A percentile compares a stretch with the other conserved stretches of the same genome.
These are phyloP conservation scores for Ceratobasidium sp. DNA, from an alignment of 1,284 basidiomycete genomes.

Conservation along the genomic window DNA sequence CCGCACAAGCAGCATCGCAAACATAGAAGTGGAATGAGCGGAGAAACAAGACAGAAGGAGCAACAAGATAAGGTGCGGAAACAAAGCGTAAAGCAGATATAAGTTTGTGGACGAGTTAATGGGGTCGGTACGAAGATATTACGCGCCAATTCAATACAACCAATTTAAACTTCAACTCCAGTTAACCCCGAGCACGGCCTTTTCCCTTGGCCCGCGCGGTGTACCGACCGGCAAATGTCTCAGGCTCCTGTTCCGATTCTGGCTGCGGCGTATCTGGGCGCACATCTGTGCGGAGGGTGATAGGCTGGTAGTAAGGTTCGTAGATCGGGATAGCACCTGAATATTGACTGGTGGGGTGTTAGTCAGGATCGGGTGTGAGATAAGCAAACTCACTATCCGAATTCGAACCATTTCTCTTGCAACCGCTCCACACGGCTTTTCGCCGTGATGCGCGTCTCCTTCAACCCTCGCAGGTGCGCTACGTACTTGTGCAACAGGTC, in stretches of 20 bases:
- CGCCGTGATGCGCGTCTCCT: not conserved
- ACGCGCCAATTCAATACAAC: not conserved
- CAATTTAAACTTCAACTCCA: not conserved
- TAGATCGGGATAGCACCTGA: not conserved
- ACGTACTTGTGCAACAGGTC: constrained; percentile 18
- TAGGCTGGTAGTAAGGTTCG: not conserved
- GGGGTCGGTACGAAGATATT: not conserved
- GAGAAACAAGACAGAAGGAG: too few relatives aligned
- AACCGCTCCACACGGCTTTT: not conserved
- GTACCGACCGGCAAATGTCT: not conserved
- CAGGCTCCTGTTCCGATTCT: not conserved
- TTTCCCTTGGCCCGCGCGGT: constrained; percentile 11
- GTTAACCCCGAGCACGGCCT: not conserved
- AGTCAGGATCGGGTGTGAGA: not conserved
- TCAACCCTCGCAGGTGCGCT: constrained; percentile 19
- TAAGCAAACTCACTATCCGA: not conserved
- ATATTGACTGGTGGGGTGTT: not conserved
- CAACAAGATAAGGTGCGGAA: too few relatives aligned
- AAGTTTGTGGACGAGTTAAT: not conserved
- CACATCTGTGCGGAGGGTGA: not conserved
- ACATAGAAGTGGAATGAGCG: too few relatives aligned
- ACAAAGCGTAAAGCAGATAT: too few relatives aligned
- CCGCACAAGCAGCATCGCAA: too few relatives aligned
- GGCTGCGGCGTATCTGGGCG: constrained; percentile 5
- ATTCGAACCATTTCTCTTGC: constrained; percentile 13